Evolutionary conservation across 1,284 basidiomycete species (phyloP).

Genomic region (Sporisorium reilianum): DNA sequence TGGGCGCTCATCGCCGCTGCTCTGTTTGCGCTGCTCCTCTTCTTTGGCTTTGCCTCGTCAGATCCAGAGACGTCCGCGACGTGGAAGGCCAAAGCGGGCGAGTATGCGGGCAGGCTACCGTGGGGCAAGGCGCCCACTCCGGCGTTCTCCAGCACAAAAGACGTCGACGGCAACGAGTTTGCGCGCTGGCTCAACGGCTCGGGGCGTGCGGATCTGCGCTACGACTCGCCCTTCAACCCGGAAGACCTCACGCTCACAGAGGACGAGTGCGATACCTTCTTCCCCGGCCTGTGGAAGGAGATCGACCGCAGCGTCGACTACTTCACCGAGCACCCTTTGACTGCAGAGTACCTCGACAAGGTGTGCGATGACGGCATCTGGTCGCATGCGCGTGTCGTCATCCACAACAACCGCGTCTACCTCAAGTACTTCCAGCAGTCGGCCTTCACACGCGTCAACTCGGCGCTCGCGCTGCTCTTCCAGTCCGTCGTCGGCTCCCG

Average conservation of each 20-base stretch:
- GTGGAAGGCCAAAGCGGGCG: slow-evolving; percentile 42
- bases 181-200: slow-evolving; percentile 49
- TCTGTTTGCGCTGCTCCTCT: slow-evolving; percentile 31
- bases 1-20: slow-evolving; percentile 45
- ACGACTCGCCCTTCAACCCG: slow-evolving; percentile 61
- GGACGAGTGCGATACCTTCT: slow-evolving; percentile 65
- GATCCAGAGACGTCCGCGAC: slow-evolving; percentile 11
- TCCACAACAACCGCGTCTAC: slow-evolving; percentile 64
- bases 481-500: slow-evolving; percentile 51
- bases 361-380: slow-evolving; percentile 62
- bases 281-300: slow-evolving; percentile 62
- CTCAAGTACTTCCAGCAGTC: slow-evolving; percentile 61
- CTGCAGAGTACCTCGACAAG: slow-evolving; percentile 56
- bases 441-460: slow-evolving; percentile 53
- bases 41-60: slow-evolving; percentile 37
- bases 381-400: slow-evolving; percentile 60
- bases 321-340: slow-evolving; percentile 46
- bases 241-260: slow-evolving; percentile 63
- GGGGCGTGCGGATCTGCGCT: slow-evolving; percentile 36
- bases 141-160: neutral
- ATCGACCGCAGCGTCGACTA: slow-evolving; percentile 56
- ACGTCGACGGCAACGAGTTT: slow-evolving; percentile 42
- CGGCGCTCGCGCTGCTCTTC: slow-evolving; percentile 55
- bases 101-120: slow-evolving; percentile 33
- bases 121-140: slow-evolving; percentile 6